Evolutionary conservation across 495 filamentous ascomycete genomes (phyloP), one percentile per base, ranked within the genome.

Genomic region (Friedmanniomyces simplex): DNA sequence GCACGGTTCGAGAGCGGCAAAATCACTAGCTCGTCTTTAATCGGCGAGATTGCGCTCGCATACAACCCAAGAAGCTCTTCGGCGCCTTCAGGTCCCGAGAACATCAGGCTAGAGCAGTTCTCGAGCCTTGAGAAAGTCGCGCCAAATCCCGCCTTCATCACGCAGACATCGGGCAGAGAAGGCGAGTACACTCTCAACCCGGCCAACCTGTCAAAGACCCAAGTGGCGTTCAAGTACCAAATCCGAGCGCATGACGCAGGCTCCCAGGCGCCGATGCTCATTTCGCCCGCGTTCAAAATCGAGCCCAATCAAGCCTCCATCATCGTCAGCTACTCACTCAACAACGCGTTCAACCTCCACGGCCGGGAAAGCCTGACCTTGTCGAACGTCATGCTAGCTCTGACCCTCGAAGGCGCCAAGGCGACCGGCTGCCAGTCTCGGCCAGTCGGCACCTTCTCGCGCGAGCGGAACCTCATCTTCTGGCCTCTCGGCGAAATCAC

Each of bases 191-290:
- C 74, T 4, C 72, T 97, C 43, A 80, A 87, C 61, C 69, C 88
- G 1, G 75, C 82, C 10, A 83, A 79, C 61, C 79, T 96, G 52
- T 76, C 80, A 48, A 85, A 81, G 55, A 84, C 87, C 12, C 77
- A 86, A 0, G 83, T 93, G 2, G 93, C 88, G 30, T 98, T 98
- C 75, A 96, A 91, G 59, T 98, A 97, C 68, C 87, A 91, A 69
- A 74, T 96, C n/a, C 89, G 95, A 62, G 67, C 90, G 28, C 85
- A 93, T 28, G 77, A 77, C 45, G 59, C 72, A 18, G 74, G 79
- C 25, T 67, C 81, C n/a, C 86, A 87, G 64, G 82, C 84, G 21
- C 93, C 94, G 0, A 72, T 98, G 26, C 76, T 86, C 46, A 74
- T 96, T 61, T 85, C 80, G 37, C 84, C 91, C 25, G 80, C 77